These are phyloP conservation scores for Calcarisporium arbuscula DNA, from an alignment of 2,329 filamentous ascomycete genomes.

Conservation along the genomic window DNA sequence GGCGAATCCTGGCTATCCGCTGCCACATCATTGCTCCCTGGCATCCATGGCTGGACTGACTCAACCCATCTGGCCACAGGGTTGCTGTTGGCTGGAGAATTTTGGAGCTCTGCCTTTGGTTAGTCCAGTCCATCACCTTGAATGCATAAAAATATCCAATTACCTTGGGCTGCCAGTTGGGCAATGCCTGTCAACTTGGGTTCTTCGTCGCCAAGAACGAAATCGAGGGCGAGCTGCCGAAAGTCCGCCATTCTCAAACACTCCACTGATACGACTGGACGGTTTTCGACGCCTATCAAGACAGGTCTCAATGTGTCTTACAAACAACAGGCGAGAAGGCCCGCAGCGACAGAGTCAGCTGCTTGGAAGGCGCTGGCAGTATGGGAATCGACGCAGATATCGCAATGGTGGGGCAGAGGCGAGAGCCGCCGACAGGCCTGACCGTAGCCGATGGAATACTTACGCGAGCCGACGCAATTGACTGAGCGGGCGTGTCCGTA, in stretches of 20 bases:
- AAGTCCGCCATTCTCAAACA: conserved; percentile 50
- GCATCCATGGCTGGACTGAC: conserved; percentile 50
- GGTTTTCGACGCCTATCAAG: too few species aligned
- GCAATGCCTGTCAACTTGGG: conserved; percentile 32
- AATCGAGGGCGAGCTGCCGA: conserved; percentile 46
- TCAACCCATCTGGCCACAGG: conserved; percentile 49
- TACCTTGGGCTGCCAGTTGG: conserved; percentile 39
- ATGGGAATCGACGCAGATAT: too few species aligned
- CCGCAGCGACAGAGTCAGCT: too few species aligned
- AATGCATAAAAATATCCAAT: conserved; percentile 1
- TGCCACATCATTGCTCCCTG: conserved; percentile 30
- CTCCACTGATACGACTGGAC: too few species aligned
- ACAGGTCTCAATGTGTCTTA: too few species aligned
- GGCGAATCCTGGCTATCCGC: conserved; percentile 35
- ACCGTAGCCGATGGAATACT: too few species aligned
- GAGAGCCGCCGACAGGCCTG: too few species aligned
- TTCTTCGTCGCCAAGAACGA: conserved; percentile 46
- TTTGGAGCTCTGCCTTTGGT: conserved; percentile 34
- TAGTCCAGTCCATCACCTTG: not conserved
- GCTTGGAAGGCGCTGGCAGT: too few species aligned
- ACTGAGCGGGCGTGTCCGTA: too few species aligned
- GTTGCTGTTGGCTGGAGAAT: conserved; percentile 34
- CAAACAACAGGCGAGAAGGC: too few species aligned
- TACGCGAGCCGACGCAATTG: too few species aligned
- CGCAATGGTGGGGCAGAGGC: too few species aligned